A percentile compares a stretch with the other conserved stretches of the same genome.
Evolutionary conservation across 208 protist species (phyloP).

Genomic region (Leishmania guyanensis): DNA sequence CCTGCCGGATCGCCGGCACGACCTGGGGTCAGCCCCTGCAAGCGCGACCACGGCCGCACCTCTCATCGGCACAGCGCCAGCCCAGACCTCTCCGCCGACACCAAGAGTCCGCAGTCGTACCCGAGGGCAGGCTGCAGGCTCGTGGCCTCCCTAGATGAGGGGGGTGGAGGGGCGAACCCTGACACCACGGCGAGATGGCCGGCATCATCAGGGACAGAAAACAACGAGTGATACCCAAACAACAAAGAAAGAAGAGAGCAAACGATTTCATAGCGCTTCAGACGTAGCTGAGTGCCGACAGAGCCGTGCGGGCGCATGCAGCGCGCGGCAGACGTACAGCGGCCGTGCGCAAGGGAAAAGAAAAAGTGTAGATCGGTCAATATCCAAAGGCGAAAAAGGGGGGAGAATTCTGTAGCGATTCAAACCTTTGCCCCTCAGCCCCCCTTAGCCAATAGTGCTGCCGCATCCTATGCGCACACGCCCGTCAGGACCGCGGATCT

Average conservation of each 20-base stretch:
- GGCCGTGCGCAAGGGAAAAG: not conserved
- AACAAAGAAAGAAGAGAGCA: not conserved
- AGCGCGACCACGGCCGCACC: not conserved
- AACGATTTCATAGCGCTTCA: not conserved
- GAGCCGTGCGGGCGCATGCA: not conserved
- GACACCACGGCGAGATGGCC: not conserved
- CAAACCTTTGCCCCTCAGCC: not conserved
- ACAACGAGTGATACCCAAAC: not conserved
- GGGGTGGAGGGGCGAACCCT: not conserved
- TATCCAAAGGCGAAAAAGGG: not conserved
- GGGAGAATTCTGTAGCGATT: not conserved
- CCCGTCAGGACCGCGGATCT: constrained; percentile 17
- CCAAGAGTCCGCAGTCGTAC: not conserved
- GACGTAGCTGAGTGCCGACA: not conserved
- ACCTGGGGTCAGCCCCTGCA: not conserved
- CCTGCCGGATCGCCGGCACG: not conserved
- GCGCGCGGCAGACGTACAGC: not conserved
- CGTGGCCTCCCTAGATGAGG: not conserved
- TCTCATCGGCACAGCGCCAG: not conserved
- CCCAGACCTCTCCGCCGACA: not conserved
- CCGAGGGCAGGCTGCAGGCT: not conserved
- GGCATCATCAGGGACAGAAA: not conserved
- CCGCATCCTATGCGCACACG: constrained; percentile 15
- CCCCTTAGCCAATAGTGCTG: not conserved
- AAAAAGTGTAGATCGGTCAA: not conserved